These are phyloP conservation scores for Penicillium odoratum DNA, from an alignment of 495 filamentous ascomycete genomes.

Conservation along the genomic window DNA sequence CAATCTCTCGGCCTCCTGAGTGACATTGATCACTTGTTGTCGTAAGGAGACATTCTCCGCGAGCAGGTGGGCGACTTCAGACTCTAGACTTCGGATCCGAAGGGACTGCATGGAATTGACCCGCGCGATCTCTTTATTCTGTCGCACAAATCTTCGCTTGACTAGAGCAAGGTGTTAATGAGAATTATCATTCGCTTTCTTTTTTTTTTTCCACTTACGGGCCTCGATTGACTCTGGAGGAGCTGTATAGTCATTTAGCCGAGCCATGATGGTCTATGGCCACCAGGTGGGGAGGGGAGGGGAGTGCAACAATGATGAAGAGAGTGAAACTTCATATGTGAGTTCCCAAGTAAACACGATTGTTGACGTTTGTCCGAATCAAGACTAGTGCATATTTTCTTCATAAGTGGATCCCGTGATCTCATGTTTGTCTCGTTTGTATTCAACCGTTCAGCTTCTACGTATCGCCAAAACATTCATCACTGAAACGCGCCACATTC, in stretches of 20 bases:
- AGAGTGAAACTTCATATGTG: neutral
- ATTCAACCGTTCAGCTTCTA: slow-evolving; percentile 1
- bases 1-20: slow-evolving; percentile 62
- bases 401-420: neutral
- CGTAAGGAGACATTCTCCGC: slow-evolving; percentile 85
- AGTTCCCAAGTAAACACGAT: slow-evolving; percentile 14
- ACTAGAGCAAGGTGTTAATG: slow-evolving; percentile 51
- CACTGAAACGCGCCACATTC: slow-evolving; percentile 10
- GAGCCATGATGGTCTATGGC: slow-evolving; percentile 64
- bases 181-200: neutral
- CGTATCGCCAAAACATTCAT: neutral
- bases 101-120: slow-evolving; percentile 89
- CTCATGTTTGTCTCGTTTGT: slow-evolving; percentile 7
- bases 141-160: slow-evolving; percentile 80
- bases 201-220: slow-evolving; percentile 54
- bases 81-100: slow-evolving; percentile 83
- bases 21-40: slow-evolving; percentile 71
- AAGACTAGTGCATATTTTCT: slow-evolving; percentile 29
- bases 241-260: slow-evolving; percentile 78
- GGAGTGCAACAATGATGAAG: neutral
- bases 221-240: slow-evolving; percentile 74
- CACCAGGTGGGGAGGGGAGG: neutral
- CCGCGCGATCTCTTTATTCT: slow-evolving; percentile 91
- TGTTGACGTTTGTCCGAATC: slow-evolving; percentile 46
- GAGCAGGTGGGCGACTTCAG: slow-evolving; percentile 77